phyloP scores from a whole-genome alignment of 2,329 filamentous ascomycete genomes.

The Calonectria fujianensis region DNA sequence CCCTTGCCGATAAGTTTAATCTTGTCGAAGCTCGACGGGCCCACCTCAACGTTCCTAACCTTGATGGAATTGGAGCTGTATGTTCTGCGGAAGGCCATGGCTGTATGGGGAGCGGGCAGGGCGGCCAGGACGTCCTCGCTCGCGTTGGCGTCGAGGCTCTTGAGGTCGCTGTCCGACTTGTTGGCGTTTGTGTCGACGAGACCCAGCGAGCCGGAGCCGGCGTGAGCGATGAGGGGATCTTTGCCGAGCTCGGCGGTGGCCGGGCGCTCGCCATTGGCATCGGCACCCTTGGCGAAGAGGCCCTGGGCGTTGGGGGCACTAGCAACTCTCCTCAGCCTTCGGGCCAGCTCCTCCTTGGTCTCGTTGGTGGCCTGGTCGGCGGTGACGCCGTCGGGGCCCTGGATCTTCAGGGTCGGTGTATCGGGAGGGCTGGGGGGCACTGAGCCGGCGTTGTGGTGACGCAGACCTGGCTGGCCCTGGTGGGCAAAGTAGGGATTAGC shows the following conservation, averaged over 20 bases:
- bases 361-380: slow-evolving; percentile 82
- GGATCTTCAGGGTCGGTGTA: slow-evolving; percentile 85
- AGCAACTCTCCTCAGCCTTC: slow-evolving; percentile 94
- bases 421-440: slow-evolving; percentile 95
- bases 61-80: slow-evolving; percentile 99
- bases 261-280: slow-evolving; percentile 79
- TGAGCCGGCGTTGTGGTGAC: slow-evolving; percentile 96
- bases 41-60: slow-evolving; percentile 96
- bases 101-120: slow-evolving; percentile 79
- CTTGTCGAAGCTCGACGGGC: slow-evolving; percentile 97
- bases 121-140: slow-evolving; percentile 73
- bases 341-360: slow-evolving; percentile 94
- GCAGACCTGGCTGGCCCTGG: slow-evolving; percentile 92
- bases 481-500: slow-evolving; percentile 99
- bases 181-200: slow-evolving; percentile 59
- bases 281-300: slow-evolving; percentile 78
- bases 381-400: slow-evolving; percentile 78
- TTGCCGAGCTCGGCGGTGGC: slow-evolving; percentile 91
- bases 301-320: slow-evolving; percentile 98
- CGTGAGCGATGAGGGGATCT: slow-evolving; percentile 78
- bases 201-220: slow-evolving; percentile 66
- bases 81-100: slow-evolving; percentile 89
- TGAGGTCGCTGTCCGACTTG: slow-evolving; percentile 50
- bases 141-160: slow-evolving; percentile 63
- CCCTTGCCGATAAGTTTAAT: slow-evolving; percentile 99